Conservation (phyloP, 768 basidiomycete genomes). For the Tulasnella sp. region DNA sequence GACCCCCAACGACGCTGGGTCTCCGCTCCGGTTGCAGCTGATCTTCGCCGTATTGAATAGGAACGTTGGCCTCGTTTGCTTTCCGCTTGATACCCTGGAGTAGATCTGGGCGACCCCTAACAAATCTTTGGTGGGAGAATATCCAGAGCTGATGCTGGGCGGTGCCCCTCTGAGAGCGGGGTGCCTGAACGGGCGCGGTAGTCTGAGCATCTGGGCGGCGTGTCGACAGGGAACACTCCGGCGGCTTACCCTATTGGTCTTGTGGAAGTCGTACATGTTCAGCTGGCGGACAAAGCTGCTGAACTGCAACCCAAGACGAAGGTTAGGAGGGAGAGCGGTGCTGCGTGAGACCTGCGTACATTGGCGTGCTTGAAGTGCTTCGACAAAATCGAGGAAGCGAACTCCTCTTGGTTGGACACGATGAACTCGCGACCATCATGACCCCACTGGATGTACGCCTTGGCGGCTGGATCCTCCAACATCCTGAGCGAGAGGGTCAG, state of each 20-base stretch:
- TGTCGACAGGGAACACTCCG: not conserved
- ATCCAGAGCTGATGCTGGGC: constrained; percentile 81
- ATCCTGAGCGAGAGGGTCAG: not conserved
- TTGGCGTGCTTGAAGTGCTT: constrained; percentile 18
- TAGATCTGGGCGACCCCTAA: constrained; percentile 72
- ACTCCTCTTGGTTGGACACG: constrained; percentile 13
- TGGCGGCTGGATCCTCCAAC: not conserved
- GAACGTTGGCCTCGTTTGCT: constrained; percentile 52
- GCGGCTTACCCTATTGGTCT: constrained; percentile 34
- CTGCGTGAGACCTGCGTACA: not conserved
- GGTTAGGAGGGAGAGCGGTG: not conserved
- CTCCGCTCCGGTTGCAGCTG: not conserved
- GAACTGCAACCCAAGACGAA: constrained; percentile 53
- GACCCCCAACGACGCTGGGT: not conserved
- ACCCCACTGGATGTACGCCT: constrained; percentile 4
- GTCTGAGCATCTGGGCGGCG: not conserved
- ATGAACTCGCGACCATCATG: not conserved
- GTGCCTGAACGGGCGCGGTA: constrained; percentile 50
- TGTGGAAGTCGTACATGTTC: constrained; percentile 95
- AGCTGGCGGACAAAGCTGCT: constrained; percentile 92
- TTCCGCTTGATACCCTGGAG: constrained; percentile 84
- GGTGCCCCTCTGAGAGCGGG: constrained; percentile 65
- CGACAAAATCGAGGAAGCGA: not conserved
- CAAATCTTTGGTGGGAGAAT: constrained; percentile 82
- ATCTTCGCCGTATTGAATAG: not conserved